Evolutionary conservation across 768 basidiomycete species (phyloP).

Genomic region (Mycena rebaudengoi): DNA sequence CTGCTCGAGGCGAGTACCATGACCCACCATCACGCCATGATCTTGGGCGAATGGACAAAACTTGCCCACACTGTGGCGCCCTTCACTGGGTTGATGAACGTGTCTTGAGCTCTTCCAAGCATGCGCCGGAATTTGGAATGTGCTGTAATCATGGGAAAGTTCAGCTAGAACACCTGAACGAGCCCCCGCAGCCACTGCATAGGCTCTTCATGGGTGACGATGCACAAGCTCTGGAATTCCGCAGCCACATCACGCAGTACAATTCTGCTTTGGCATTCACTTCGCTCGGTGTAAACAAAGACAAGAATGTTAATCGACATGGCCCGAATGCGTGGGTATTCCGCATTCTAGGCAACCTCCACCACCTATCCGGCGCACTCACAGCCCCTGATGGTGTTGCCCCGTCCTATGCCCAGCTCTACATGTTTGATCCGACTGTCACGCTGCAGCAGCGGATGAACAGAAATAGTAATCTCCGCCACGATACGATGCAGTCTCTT

Average conservation of each 20-base stretch:
- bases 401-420: neutral
- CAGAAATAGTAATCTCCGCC: neutral
- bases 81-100: too few relatives aligned
- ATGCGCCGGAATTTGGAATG: too few relatives aligned
- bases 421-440: neutral
- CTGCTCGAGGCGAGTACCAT: neutral
- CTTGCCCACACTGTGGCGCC: neutral
- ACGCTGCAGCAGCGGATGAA: constrained; percentile 2
- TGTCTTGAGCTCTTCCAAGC: too few relatives aligned
- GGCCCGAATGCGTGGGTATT: neutral
- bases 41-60: neutral
- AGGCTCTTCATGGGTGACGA: too few relatives aligned
- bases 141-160: too few relatives aligned
- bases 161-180: too few relatives aligned
- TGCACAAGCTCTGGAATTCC: too few relatives aligned
- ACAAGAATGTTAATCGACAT: neutral
- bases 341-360: neutral
- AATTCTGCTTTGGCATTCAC: neutral
- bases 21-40: neutral
- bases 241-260: too few relatives aligned
- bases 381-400: neutral
- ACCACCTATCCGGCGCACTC: neutral
- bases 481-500: neutral
- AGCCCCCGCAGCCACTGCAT: too few relatives aligned
- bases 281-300: neutral